Evolutionary conservation across 164 flowering plant genomes (phyloP).

Genomic region (Dillenia suffruticosa): DNA sequence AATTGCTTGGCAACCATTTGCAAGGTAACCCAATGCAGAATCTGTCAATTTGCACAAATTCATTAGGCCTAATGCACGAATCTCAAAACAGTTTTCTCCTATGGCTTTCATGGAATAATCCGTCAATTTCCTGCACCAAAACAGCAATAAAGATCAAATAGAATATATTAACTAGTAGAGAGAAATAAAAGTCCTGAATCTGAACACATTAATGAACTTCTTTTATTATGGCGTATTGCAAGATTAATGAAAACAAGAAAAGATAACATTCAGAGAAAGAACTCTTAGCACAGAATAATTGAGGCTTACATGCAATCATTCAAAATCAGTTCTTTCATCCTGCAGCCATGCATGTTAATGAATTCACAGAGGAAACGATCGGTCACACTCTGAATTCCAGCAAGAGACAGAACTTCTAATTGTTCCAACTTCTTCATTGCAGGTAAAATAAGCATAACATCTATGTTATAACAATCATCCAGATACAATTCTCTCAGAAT

Average conservation of each 20-base stretch:
- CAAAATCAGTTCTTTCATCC: slow-evolving; percentile 68
- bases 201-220: too few species aligned
- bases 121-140: slow-evolving; percentile 64
- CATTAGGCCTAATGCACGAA: slow-evolving; percentile 54
- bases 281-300: neutral
- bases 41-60: slow-evolving; percentile 72
- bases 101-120: slow-evolving; percentile 64
- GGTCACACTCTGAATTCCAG: slow-evolving; percentile 44
- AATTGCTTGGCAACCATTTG: slow-evolving; percentile 64
- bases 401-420: slow-evolving; percentile 67
- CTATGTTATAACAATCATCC: slow-evolving; percentile 62
- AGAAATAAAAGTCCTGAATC: too few species aligned
- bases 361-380: slow-evolving; percentile 56
- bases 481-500: slow-evolving; percentile 61
- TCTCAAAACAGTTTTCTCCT: slow-evolving; percentile 44
- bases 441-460: slow-evolving; percentile 57
- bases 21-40: slow-evolving; percentile 52
- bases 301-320: slow-evolving; percentile 58
- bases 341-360: slow-evolving; percentile 34
- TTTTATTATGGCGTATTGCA: too few species aligned
- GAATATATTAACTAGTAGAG: neutral
- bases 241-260: too few species aligned
- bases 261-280: neutral
- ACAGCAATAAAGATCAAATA: neutral
- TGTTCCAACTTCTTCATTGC: slow-evolving; percentile 49